Base-by-base conservation (phyloP, 331 rosid species). In the Malus hybrid region DNA sequence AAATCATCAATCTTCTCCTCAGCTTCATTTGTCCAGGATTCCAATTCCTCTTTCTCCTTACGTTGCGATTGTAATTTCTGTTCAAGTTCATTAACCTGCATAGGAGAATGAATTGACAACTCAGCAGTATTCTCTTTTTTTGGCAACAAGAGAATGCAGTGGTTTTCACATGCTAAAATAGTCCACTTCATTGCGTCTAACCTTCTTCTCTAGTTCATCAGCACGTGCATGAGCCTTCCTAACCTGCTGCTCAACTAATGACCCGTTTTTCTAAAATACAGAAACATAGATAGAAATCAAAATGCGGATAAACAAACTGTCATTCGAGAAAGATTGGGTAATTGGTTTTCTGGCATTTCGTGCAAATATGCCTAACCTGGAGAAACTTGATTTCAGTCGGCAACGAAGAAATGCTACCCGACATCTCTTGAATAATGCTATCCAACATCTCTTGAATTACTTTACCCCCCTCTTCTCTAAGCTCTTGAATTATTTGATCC, bases 211-310 rank as follows among this genome's bases (percentile, higher is more conserved):
- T 44, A 94, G 86, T 87, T 89, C 93, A 76, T 80, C 89, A 75
- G 96, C 96, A 57, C 90, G 97, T 28, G 97, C 95, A 86, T 88
- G 83, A 76, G 91, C 97, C 90, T 90, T 83, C 65, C 76, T 96
- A 65, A 86, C 84, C 79, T 73, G 86, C 89, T 92, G 87, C 80
- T 86, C 87, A 15, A 76, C 84, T 77, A 68, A 61, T 4, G 89
- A 70, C 67, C 86, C 97, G 68, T 92, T 91, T 79, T 89, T 78
- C 99, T 94, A 73, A 65, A 62, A 54, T 10, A 76, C 56, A 72
- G 36, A 12, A 61, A 61, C 31, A 71, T 28, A 32, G 36, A 8
- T 10, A 42, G 67, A 32, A 70, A 46, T 44, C 50, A 42, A 16
- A 10, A 56, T 27, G 19, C n/a, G 6, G 50, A 34, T 15, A 39